phyloP scores from a whole-genome alignment of 116 monocot species.

The Posidonia oceanica region DNA sequence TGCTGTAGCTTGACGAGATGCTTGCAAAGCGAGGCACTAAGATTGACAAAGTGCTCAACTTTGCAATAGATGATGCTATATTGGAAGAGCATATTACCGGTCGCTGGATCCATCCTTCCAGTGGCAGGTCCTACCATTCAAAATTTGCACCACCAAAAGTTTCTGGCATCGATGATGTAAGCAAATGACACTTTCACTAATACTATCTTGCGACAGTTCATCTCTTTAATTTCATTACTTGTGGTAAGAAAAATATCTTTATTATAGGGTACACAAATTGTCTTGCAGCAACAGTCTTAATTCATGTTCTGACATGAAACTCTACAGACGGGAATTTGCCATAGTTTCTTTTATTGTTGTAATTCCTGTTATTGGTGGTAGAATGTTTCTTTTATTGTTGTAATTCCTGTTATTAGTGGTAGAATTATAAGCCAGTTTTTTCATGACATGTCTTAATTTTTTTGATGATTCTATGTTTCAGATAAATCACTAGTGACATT shows the following conservation, averaged over 20 bases:
- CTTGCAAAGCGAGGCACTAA: conserved; percentile 54
- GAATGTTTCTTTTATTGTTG: not conserved
- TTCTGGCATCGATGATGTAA: conserved; percentile 89
- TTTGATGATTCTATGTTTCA: too few species aligned
- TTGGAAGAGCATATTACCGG: conserved; percentile 97
- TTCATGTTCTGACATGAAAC: too few species aligned
- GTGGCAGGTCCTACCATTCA: conserved; percentile 87
- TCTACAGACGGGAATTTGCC: too few species aligned
- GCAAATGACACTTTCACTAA: conserved; percentile 5
- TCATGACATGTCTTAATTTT: too few species aligned
- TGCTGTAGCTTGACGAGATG: conserved; percentile 94
- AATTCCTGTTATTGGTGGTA: too few species aligned
- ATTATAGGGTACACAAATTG: too few species aligned
- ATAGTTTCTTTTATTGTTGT: not conserved
- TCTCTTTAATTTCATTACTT: not conserved
- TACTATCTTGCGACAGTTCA: not conserved
- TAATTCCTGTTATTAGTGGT: too few species aligned
- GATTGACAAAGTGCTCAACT: conserved; percentile 95
- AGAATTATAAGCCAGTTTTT: too few species aligned
- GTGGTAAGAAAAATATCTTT: not conserved
- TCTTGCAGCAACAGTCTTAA: too few species aligned
- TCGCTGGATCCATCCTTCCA: conserved; percentile 90
- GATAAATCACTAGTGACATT: too few species aligned
- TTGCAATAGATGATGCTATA: conserved; percentile 91
- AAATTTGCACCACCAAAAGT: conserved; percentile 94